Conservation (phyloP, 2,329 filamentous ascomycete genomes). For the Calycina herbarum region DNA sequence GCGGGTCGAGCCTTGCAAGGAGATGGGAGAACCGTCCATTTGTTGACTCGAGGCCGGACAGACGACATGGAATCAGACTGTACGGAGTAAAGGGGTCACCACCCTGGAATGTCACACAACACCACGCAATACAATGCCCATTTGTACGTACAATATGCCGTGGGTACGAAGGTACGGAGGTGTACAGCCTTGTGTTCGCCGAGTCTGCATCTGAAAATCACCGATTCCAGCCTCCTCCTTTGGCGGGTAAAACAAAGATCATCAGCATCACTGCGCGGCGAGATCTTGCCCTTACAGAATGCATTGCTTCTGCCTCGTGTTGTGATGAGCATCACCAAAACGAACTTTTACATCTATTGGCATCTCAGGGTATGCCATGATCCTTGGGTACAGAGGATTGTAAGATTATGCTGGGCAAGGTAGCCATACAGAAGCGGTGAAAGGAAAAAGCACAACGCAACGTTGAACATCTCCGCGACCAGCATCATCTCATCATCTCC, state of each 20-base stretch:
- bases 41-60: neutral
- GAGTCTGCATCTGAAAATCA: neutral
- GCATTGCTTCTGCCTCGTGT: neutral
- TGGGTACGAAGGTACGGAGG: neutral
- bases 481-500: neutral
- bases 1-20: conserved; percentile 4
- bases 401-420: neutral
- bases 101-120: neutral
- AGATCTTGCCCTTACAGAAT: neutral
- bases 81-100: no score
- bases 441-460: neutral
- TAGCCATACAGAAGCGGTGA: conserved; percentile 5
- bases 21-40: neutral
- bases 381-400: neutral
- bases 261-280: neutral
- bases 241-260: neutral
- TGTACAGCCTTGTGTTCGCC: neutral
- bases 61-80: neutral
- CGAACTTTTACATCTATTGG: neutral
- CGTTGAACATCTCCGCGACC: neutral
- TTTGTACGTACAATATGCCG: neutral
- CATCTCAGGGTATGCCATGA: neutral
- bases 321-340: conserved; percentile 2
- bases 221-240: neutral
- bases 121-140: neutral